These are phyloP conservation scores for Pleodorina starrii DNA, from an alignment of 139 green algal species.

Conservation along the genomic window DNA sequence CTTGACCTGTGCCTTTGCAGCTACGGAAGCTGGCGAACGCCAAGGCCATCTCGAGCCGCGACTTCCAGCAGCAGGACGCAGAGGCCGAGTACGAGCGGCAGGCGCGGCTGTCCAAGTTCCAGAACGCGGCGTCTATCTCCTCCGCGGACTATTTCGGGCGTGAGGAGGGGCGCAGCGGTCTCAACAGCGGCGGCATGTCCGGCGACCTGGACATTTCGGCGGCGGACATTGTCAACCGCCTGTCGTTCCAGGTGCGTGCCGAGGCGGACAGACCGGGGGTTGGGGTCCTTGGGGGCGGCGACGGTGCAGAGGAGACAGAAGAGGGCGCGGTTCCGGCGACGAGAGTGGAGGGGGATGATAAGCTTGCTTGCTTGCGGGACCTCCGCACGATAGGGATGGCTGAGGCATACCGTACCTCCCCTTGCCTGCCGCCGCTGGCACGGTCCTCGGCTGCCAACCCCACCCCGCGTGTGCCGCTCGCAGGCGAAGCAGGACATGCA, in stretches of 20 bases:
- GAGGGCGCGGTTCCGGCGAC: too few relatives aligned
- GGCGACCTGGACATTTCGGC: conserved; percentile 77
- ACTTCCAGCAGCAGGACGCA: conserved; percentile 64
- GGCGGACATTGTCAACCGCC: conserved; percentile 83
- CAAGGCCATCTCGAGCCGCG: conserved; percentile 91
- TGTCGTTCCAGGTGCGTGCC: conserved; percentile 77
- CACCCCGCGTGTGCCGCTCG: too few relatives aligned
- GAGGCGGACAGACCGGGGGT: not conserved
- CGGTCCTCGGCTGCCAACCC: too few relatives aligned
- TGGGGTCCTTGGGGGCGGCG: too few relatives aligned
- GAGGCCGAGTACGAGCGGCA: conserved; percentile 43
- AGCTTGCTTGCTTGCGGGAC: too few relatives aligned
- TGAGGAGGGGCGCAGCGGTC: conserved; percentile 42
- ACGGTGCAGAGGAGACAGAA: too few relatives aligned
- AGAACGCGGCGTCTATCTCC: conserved; percentile 82
- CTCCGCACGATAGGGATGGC: too few relatives aligned
- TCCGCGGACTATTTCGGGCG: conserved; percentile 85
- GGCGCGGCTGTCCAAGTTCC: conserved; percentile 63
- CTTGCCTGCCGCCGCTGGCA: too few relatives aligned
- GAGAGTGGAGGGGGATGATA: too few relatives aligned
- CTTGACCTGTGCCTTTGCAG: conserved; percentile 47
- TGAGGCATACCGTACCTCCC: too few relatives aligned
- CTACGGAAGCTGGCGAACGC: conserved; percentile 88
- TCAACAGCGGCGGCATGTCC: not conserved
- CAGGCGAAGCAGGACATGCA: conserved; percentile 85